phyloP scores from a whole-genome alignment of 2,329 filamentous ascomycete species.

The Ophiostoma triangulosporum region DNA sequence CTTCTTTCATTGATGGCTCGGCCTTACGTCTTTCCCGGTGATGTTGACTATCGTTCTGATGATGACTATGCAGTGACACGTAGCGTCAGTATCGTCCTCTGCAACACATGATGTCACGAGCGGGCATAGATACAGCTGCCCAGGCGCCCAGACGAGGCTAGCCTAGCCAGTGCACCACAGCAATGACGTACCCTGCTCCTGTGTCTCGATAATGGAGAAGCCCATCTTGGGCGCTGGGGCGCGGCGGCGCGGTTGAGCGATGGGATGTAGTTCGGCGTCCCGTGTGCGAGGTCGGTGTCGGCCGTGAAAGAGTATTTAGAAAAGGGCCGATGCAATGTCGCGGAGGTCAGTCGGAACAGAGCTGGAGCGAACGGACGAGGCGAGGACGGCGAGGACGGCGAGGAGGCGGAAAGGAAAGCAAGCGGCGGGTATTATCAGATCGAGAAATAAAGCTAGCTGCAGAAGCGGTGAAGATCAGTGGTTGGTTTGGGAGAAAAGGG shows the following conservation, averaged over 20 bases:
- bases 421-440: background rate
- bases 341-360: background rate
- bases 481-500: background rate
- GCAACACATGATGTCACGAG: background rate
- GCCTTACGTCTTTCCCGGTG: conserved; percentile 63
- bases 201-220: conserved; percentile 71
- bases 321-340: background rate
- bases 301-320: background rate
- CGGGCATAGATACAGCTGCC: background rate
- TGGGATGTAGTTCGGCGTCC: background rate
- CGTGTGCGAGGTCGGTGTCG: background rate
- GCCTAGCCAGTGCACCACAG: background rate
- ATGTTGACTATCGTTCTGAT: conserved; percentile 62
- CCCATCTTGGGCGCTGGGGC: conserved; percentile 49
- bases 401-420: no score
- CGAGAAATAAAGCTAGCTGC: background rate
- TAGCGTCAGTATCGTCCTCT: background rate
- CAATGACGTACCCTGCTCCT: conserved; percentile 51
- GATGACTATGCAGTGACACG: conserved; percentile 40
- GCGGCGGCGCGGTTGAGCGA: background rate
- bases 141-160: background rate
- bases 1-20: background rate
- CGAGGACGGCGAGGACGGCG: background rate
- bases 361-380: background rate
- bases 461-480: background rate